Evolutionary conservation across 495 filamentous ascomycete species (phyloP).

Genomic region (Amniculicola lignicola): DNA sequence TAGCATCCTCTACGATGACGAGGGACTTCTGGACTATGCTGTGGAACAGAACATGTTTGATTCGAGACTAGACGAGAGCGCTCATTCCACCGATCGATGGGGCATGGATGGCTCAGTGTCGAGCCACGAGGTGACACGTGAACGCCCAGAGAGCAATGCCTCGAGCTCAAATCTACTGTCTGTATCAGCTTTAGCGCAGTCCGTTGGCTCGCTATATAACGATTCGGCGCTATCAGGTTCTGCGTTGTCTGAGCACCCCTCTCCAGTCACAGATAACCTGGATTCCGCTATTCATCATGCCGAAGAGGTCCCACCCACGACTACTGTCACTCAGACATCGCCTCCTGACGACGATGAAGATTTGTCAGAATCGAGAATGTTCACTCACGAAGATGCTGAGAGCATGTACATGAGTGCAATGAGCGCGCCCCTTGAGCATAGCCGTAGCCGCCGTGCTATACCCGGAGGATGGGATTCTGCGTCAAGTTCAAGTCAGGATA

Average conservation of each 20-base stretch:
- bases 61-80: slow-evolving; percentile 3
- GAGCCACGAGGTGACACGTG: slow-evolving; percentile 6
- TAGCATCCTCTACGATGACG: slow-evolving; percentile 30
- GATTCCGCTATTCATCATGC: slow-evolving; percentile 13
- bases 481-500: slow-evolving; percentile 22
- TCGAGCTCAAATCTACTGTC: not conserved
- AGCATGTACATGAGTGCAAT: slow-evolving; percentile 93
- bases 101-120: slow-evolving; percentile 4
- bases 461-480: slow-evolving; percentile 40
- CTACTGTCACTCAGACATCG: not conserved
- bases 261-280: slow-evolving; percentile 15
- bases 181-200: not conserved
- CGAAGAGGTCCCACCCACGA: not conserved
- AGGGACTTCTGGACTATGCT: slow-evolving; percentile 30
- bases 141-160: not conserved
- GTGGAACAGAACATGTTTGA: slow-evolving; percentile 23
- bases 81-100: not conserved
- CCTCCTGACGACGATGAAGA: slow-evolving; percentile 37
- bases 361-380: slow-evolving; percentile 67
- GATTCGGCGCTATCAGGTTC: not conserved
- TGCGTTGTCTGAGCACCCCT: not conserved
- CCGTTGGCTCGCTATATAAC: not conserved
- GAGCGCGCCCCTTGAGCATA: slow-evolving; percentile 37
- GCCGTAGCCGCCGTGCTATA: slow-evolving; percentile 17
- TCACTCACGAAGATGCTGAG: slow-evolving; percentile 86